These are phyloP conservation scores for Phytopythium boreale DNA, from an alignment of 352 stramenopile species.

Conservation along the genomic window DNA sequence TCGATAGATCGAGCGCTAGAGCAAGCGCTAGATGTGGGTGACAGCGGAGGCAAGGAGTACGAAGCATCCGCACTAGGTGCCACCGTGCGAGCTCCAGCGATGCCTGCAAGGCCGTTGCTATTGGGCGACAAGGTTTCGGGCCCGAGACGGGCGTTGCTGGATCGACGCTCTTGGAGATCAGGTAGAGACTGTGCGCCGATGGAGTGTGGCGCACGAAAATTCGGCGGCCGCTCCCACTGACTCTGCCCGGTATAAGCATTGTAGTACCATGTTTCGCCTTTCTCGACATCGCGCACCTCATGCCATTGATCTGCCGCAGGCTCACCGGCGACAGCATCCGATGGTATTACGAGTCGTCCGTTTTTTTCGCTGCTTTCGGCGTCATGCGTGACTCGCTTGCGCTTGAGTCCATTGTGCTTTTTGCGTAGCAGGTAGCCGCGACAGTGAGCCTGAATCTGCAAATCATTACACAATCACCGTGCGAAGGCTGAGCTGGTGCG, in stretches of 20 bases:
- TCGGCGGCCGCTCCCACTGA: conserved; percentile 63
- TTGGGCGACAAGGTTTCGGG: not conserved
- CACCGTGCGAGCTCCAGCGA: not conserved
- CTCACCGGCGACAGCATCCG: not conserved
- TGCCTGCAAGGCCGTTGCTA: not conserved
- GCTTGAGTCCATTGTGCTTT: not conserved
- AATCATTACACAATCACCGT: not conserved
- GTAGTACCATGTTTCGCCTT: conserved; percentile 79
- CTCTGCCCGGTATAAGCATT: conserved; percentile 64
- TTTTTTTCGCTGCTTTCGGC: not conserved
- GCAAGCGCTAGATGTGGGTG: conserved; percentile 24
- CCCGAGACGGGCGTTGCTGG: not conserved
- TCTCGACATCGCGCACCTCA: conserved; percentile 67
- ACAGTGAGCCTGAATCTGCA: conserved; percentile 62
- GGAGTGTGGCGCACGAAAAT: conserved; percentile 9
- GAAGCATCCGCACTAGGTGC: not conserved
- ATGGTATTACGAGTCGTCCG: not conserved
- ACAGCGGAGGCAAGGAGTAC: conserved; percentile 24
- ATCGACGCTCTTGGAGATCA: conserved; percentile 10
- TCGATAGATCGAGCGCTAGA: conserved; percentile 36
- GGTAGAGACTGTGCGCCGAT: conserved; percentile 15
- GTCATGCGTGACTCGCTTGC: not conserved
- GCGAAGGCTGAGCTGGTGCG: not conserved
- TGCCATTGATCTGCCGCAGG: conserved; percentile 42
- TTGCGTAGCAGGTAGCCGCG: conserved; percentile 47